Percentiles rank a stretch among this genome's conserved stretches.
These are phyloP conservation scores for Aspergillus panamensis DNA, from an alignment of 495 filamentous ascomycete genomes.

Conservation along the genomic window DNA sequence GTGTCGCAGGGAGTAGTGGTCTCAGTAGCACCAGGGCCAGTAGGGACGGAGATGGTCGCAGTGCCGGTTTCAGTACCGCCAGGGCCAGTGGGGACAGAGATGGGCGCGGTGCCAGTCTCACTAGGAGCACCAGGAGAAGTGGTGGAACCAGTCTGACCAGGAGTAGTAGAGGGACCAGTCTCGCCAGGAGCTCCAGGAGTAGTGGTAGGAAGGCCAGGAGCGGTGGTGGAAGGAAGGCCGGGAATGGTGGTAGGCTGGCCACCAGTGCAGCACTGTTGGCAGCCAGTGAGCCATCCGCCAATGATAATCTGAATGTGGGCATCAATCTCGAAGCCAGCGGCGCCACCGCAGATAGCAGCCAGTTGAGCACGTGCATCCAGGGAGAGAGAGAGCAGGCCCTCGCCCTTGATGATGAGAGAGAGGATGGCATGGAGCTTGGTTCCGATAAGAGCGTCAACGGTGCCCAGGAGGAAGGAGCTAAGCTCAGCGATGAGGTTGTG, in stretches of 20 bases:
- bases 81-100: conserved; percentile 10
- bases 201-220: conserved; percentile 8
- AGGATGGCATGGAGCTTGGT: conserved; percentile 37
- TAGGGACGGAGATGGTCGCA: conserved; percentile 14
- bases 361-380: conserved; percentile 39
- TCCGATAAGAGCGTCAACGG: conserved; percentile 30
- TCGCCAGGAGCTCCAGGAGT: conserved; percentile 6
- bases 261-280: conserved; percentile 27
- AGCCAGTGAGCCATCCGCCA: conserved; percentile 42
- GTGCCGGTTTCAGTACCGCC: conserved; percentile 6
- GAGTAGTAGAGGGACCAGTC: conserved; percentile 13
- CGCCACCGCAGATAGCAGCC: conserved; percentile 40
- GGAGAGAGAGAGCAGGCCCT: conserved; percentile 35
- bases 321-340: conserved; percentile 31
- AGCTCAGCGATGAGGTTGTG: conserved; percentile 31
- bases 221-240: conserved; percentile 14
- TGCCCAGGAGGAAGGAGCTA: conserved; percentile 29
- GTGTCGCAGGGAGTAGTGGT: conserved; percentile 11
- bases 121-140: no score
- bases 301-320: conserved; percentile 32
- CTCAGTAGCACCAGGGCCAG: conserved; percentile 6
- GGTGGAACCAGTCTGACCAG: conserved; percentile 13
- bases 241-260: conserved; percentile 22
- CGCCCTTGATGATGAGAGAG: conserved; percentile 32
- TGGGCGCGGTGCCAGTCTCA: conserved; percentile 11